Evolutionary conservation across 805 yeast genomes (phyloP).

Genomic region (Barnettozyma wickerhamii): DNA sequence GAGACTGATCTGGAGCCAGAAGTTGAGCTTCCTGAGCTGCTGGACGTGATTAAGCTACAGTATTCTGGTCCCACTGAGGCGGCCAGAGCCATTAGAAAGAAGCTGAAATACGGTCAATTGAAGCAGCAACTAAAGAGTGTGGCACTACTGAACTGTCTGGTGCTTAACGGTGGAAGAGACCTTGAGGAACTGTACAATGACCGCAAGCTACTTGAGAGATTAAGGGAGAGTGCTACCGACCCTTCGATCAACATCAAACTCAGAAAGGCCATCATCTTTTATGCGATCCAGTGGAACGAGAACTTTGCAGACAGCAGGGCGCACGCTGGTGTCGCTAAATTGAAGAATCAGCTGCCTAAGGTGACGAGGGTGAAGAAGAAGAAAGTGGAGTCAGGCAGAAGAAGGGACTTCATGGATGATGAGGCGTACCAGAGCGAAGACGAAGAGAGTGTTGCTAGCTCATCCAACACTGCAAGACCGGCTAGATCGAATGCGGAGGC

Average conservation of each 20-base stretch:
- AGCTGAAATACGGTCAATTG: slow-evolving; percentile 73
- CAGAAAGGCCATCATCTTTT: slow-evolving; percentile 40
- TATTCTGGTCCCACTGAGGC: slow-evolving; percentile 59
- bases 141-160: slow-evolving; percentile 53
- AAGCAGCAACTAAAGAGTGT: slow-evolving; percentile 66
- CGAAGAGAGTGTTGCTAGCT: slow-evolving; percentile 30
- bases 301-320: slow-evolving; percentile 49
- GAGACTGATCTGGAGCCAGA: slow-evolving; percentile 29
- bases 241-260: slow-evolving; percentile 43
- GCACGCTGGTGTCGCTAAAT: slow-evolving; percentile 42
- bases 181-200: slow-evolving; percentile 53
- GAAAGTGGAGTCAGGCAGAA: slow-evolving; percentile 5
- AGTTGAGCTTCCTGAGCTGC: slow-evolving; percentile 30
- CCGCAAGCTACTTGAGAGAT: slow-evolving; percentile 58
- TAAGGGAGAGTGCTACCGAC: slow-evolving; percentile 44
- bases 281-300: slow-evolving; percentile 64
- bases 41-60: slow-evolving; percentile 30
- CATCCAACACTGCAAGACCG: slow-evolving; percentile 6
- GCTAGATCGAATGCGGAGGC: slow-evolving; percentile 24
- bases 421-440: slow-evolving; percentile 41
- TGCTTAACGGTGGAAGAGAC: slow-evolving; percentile 47
- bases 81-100: slow-evolving; percentile 86
- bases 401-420: slow-evolving; percentile 43
- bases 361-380: slow-evolving; percentile 21
- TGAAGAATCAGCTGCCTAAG: slow-evolving; percentile 44